These are phyloP conservation scores for Cinchona pubescens DNA, from an alignment of 257 asterid genomes.

Conservation along the genomic window DNA sequence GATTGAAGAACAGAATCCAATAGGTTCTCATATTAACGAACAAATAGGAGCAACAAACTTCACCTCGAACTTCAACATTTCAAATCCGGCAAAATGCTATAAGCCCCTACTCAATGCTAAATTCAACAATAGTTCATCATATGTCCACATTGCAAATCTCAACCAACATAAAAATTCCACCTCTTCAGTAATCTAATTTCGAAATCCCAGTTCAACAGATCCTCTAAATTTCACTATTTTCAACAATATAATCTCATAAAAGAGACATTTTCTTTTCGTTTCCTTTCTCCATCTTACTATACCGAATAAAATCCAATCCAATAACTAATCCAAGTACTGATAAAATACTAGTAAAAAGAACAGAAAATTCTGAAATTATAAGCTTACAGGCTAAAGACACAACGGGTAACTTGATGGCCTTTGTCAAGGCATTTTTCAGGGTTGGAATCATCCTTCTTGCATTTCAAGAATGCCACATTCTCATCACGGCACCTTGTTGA, in stretches of 20 bases:
- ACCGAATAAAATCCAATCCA: not conserved
- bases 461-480: constrained; percentile 70
- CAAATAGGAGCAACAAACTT: not conserved
- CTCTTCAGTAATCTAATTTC: not conserved
- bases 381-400: constrained; percentile 75
- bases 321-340: not conserved
- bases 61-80: not conserved
- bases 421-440: constrained; percentile 77
- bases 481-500: constrained; percentile 58
- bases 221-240: not conserved
- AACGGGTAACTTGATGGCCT: constrained; percentile 78
- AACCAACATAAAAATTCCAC: not conserved
- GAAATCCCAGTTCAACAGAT: not conserved
- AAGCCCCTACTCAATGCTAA: not conserved
- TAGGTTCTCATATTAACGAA: not conserved
- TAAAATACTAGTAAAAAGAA: not conserved
- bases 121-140: not conserved
- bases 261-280: not conserved
- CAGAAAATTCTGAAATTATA: not conserved
- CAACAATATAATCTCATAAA: not conserved
- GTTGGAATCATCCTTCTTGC: constrained; percentile 79
- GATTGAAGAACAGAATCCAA: not conserved
- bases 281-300: too few species aligned
- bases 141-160: too few species aligned
- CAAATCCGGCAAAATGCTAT: not conserved